Conservation (phyloP, 371 early-diverging fungal species). For the Mucor racemosus region DNA sequence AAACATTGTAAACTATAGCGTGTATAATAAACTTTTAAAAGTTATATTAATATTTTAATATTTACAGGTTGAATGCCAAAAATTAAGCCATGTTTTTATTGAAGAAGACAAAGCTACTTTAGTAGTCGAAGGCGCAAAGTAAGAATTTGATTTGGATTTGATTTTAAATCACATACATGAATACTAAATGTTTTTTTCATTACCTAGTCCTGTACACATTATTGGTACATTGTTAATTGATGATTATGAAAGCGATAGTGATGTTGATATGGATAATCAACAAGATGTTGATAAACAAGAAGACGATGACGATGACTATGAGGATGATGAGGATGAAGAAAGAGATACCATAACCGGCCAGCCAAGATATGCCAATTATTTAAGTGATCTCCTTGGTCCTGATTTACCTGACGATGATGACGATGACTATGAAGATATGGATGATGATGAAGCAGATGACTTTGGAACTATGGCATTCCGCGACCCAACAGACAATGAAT, state of each 20-base stretch:
- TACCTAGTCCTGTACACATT: conserved; percentile 14
- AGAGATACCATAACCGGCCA: conserved; percentile 23
- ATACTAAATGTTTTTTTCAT: too few relatives aligned
- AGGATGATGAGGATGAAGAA: conserved; percentile 10
- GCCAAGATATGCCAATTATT: conserved; percentile 22
- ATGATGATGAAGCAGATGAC: conserved; percentile 17
- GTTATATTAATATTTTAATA: too few relatives aligned
- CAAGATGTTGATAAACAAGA: not conserved
- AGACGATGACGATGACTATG: not conserved
- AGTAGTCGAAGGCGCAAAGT: conserved; percentile 22
- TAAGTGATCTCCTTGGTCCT: conserved; percentile 31
- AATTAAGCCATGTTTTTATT: conserved; percentile 18
- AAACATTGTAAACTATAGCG: conserved; percentile 13
- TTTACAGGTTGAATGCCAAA: conserved; percentile 22
- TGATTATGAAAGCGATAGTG: not conserved
- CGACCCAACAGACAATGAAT: conserved; percentile 28
- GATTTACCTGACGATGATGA: conserved; percentile 37
- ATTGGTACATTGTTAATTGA: not conserved
- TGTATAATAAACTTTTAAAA: too few relatives aligned
- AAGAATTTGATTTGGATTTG: too few relatives aligned
- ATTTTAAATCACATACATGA: too few relatives aligned
- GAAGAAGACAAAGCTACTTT: conserved; percentile 22
- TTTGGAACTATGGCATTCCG: conserved; percentile 29
- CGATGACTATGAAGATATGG: conserved; percentile 27
- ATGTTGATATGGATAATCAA: not conserved